Conservation (phyloP, 2,329 filamentous ascomycete genomes). For the Pyrenophora graminea region DNA sequence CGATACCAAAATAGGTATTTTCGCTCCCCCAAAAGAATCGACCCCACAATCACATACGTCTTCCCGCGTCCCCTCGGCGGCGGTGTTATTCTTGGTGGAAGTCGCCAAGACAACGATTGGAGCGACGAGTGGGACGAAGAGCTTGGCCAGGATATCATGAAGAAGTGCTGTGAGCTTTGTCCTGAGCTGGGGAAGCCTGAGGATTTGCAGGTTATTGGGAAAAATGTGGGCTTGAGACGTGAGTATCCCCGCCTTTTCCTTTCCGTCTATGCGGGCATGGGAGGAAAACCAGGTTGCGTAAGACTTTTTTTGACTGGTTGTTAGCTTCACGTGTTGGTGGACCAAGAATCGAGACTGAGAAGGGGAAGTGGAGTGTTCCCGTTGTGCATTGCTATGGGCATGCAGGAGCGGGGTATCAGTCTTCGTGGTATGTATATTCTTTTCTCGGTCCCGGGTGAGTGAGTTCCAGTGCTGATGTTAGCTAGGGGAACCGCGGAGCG, state of each 20-base stretch:
- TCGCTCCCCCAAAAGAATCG: slow-evolving; percentile 49
- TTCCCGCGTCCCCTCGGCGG: slow-evolving; percentile 62
- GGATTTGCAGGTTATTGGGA: slow-evolving; percentile 74
- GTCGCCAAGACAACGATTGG: slow-evolving; percentile 80
- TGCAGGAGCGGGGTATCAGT: slow-evolving; percentile 73
- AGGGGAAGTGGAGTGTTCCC: slow-evolving; percentile 59
- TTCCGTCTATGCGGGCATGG: neutral
- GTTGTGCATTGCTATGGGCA: slow-evolving; percentile 80
- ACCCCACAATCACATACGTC: slow-evolving; percentile 51
- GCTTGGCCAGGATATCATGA: slow-evolving; percentile 81
- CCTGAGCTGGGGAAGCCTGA: slow-evolving; percentile 71
- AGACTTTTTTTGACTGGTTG: neutral
- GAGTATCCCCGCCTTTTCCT: slow-evolving; percentile 14
- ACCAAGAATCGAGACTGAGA: slow-evolving; percentile 71
- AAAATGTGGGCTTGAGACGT: slow-evolving; percentile 78
- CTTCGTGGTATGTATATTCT: slow-evolving; percentile 41
- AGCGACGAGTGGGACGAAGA: slow-evolving; percentile 76
- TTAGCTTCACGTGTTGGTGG: slow-evolving; percentile 69
- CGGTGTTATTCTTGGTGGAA: slow-evolving; percentile 83
- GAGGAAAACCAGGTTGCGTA: too few relatives aligned
- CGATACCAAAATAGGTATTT: slow-evolving; percentile 32
- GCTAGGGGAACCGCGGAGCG: slow-evolving; percentile 49
- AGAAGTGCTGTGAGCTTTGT: slow-evolving; percentile 67
- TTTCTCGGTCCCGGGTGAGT: neutral
- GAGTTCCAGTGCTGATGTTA: neutral